Evolutionary conservation across 2,329 filamentous ascomycete species (phyloP).

Genomic region (Trichoderma koningii): DNA sequence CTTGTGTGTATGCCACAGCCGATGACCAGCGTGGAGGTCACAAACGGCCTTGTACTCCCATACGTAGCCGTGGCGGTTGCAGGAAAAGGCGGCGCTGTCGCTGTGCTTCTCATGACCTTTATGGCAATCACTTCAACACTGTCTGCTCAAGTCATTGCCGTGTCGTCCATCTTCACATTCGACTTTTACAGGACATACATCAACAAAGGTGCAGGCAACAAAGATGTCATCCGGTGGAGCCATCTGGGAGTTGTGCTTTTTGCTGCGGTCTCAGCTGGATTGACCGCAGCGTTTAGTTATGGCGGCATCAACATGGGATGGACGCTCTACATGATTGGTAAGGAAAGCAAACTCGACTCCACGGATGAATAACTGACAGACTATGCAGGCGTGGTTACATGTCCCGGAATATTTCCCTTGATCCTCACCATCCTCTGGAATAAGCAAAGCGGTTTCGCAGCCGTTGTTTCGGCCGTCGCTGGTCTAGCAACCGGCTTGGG

Average conservation of each 20-base stretch:
- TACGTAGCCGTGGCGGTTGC: constrained; percentile 18
- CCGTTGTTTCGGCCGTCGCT: background rate
- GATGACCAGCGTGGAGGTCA: constrained; percentile 4
- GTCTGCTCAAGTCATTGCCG: constrained; percentile 3
- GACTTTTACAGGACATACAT: constrained; percentile 19
- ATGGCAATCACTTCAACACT: constrained; percentile 16
- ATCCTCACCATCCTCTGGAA: constrained; percentile 17
- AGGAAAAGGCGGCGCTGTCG: constrained; percentile 13
- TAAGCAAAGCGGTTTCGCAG: constrained; percentile 2
- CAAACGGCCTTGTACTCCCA: constrained; percentile 14
- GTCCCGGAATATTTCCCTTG: constrained; percentile 10
- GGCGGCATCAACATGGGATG: constrained; percentile 16
- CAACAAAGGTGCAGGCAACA: constrained; percentile 13
- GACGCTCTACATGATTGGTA: constrained; percentile 21
- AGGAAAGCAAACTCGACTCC: background rate
- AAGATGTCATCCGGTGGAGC: constrained; percentile 14
- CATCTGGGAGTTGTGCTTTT: constrained; percentile 18
- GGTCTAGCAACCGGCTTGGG: constrained; percentile 4
- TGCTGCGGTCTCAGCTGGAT: constrained; percentile 5
- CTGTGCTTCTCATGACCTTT: constrained; percentile 5
- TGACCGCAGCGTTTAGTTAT: constrained; percentile 8
- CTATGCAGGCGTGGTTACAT: constrained; percentile 2
- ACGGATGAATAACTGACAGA: background rate
- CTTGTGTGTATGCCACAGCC: background rate
- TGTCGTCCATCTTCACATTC: constrained; percentile 19